Percentiles rank a stretch among this genome's conserved stretches.
phyloP scores from a whole-genome alignment of 306 rosid species.

The Pyrus bretschneideri region DNA sequence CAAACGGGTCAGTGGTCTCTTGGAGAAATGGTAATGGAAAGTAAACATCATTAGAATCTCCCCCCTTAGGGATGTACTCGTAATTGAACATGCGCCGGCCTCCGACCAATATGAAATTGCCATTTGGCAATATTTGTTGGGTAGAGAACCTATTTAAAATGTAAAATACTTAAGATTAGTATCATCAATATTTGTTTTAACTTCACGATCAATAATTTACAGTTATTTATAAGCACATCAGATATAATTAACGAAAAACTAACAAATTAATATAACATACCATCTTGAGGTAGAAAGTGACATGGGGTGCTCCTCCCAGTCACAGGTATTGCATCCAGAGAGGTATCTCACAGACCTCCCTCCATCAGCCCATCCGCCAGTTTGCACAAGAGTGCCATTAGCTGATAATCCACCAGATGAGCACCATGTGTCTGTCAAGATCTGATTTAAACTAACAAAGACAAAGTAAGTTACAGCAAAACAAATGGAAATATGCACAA shows the following conservation, averaged over 20 bases:
- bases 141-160: slow-evolving; percentile 41
- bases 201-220: too few relatives aligned
- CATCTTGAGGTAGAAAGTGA: not conserved
- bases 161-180: too few relatives aligned
- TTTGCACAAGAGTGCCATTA: slow-evolving; percentile 6
- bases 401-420: slow-evolving; percentile 12
- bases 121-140: slow-evolving; percentile 56
- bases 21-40: slow-evolving; percentile 38
- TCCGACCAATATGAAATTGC: slow-evolving; percentile 52
- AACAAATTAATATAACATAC: not conserved
- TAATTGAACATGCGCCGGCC: slow-evolving; percentile 47
- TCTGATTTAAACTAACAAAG: slow-evolving; percentile 1
- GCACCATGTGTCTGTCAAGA: slow-evolving; percentile 7
- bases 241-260: not conserved
- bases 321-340: slow-evolving; percentile 9
- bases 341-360: slow-evolving; percentile 1
- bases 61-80: slow-evolving; percentile 43
- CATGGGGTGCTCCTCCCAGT: slow-evolving; percentile 34
- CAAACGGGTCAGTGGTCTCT: slow-evolving; percentile 33
- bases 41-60: not conserved
- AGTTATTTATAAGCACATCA: not conserved
- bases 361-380: slow-evolving; percentile 14
- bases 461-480: not conserved
- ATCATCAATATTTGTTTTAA: too few relatives aligned
- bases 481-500: too few relatives aligned